phyloP scores from a whole-genome alignment of 148 eudicot species.

The Suaeda aralocaspica region DNA sequence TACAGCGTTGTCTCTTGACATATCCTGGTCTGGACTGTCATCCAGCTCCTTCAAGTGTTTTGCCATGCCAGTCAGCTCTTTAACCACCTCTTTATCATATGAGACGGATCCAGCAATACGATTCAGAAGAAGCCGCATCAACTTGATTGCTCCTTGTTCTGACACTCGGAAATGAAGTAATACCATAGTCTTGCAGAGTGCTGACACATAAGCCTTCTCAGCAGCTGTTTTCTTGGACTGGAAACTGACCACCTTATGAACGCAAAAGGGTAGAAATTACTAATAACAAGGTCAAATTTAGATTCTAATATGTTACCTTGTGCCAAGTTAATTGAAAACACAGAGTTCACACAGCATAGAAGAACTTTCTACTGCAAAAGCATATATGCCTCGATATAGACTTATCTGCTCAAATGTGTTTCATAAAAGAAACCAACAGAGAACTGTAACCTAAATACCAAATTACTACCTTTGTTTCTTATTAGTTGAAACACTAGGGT shows the following conservation, averaged over 20 bases:
- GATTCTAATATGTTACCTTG: not conserved
- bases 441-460: not conserved
- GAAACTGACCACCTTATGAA: conserved; percentile 51
- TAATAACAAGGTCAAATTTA: not conserved
- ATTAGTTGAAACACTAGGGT: too few species aligned
- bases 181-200: conserved; percentile 57
- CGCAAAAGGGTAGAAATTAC: conserved; percentile 14
- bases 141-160: conserved; percentile 73
- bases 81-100: conserved; percentile 66
- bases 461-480: too few species aligned
- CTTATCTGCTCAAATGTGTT: not conserved
- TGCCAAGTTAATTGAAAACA: too few species aligned
- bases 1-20: conserved; percentile 49
- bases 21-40: conserved; percentile 51
- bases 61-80: conserved; percentile 64
- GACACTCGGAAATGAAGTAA: conserved; percentile 56
- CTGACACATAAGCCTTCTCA: conserved; percentile 70
- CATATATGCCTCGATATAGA: not conserved
- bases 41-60: conserved; percentile 57
- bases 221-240: conserved; percentile 65
- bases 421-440: not conserved
- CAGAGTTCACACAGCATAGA: too few species aligned
- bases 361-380: not conserved
- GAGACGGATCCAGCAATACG: conserved; percentile 44
- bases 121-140: conserved; percentile 57